A percentile compares a stretch with the other conserved stretches of the same genome.
Conservation (phyloP, 306 rosid genomes). For the Calophaca sinica region DNA sequence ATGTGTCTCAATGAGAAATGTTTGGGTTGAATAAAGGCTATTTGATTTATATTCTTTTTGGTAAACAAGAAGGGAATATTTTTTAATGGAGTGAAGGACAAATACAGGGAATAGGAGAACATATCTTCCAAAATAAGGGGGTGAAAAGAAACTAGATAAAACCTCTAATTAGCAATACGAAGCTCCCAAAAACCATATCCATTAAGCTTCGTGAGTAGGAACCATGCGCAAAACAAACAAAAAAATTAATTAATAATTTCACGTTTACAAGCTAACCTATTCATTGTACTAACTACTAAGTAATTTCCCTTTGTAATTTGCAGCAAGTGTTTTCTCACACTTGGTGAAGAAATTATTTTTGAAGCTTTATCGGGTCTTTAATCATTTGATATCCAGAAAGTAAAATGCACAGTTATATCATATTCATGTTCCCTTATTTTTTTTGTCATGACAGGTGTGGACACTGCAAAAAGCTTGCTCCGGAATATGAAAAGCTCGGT, state of each 20-base stretch:
- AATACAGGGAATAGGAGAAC: background rate
- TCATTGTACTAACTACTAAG: background rate
- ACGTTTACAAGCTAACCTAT: background rate
- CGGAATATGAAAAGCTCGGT: conserved; percentile 90
- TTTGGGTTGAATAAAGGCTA: background rate
- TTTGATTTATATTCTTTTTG: conserved; percentile 14
- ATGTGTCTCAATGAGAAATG: background rate
- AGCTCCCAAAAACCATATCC: background rate
- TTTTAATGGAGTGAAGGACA: background rate
- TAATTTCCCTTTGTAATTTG: background rate
- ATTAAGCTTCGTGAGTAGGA: background rate
- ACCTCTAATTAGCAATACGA: background rate
- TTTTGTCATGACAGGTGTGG: conserved; percentile 78
- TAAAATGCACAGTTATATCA: background rate
- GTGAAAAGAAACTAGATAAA: background rate
- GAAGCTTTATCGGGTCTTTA: background rate
- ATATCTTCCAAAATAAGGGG: background rate
- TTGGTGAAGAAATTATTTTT: background rate
- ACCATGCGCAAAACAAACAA: conserved; percentile 6
- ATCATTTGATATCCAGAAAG: conserved; percentile 2
- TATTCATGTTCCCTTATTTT: background rate
- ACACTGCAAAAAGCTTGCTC: conserved; percentile 99
- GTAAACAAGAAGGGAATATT: background rate
- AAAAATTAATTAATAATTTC: background rate
- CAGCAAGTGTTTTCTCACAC: background rate